Base-by-base conservation (phyloP, 2,329 filamentous ascomycete species). In the Polytolypa hystricis region DNA sequence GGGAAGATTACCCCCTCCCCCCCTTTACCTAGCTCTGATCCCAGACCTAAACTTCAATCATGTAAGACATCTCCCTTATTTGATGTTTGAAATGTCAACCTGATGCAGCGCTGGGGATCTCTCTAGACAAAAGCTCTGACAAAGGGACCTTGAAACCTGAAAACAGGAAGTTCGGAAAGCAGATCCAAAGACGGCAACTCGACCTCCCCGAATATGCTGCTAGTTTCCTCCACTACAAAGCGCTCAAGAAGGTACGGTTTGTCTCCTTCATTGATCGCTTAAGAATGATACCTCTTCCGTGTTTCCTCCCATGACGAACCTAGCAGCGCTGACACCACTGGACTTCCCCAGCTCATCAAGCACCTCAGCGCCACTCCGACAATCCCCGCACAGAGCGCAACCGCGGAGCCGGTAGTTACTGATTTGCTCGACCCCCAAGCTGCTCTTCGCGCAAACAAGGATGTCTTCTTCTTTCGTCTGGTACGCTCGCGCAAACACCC, bases 211-310 rank as follows among this genome's bases (percentile, higher is more conserved):
- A 98, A 74, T 98, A 98, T 80, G 89, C 91, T 44, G 86, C 89
- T 47, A 95, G 87, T 65, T 98, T 98, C 59, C 87, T 96, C 52
- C 95, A 98, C 66, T 98, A 98, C 71, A 98, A 98, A 68, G 87
- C 86, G 42, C 71, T 98, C 51, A 98, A 98, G 66, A 96, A 96
- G 84, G 91, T 93, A 36, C 4, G 46, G 29, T 35, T n/a, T n/a
- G n/a, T n/a, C n/a, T n/a, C 36, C 5, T 19, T 9, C 33, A 27
- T 29, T 42, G 10, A 14, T 14, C 12, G 25, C 16, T n/a, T 4
- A 15, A 20, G 30, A 12, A 35, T 12, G 19, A 20, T 30, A 5
- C 23, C 20, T 20, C 2, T 29, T 15, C 5, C 18, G n/a, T 4
- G 20, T 19, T n/a, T 26, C 25, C 20, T 8, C 9, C 23, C 14